These are phyloP conservation scores for Suhomyces bolitotheri DNA, from an alignment of 1,139 yeast genomes.

Conservation along the genomic window DNA sequence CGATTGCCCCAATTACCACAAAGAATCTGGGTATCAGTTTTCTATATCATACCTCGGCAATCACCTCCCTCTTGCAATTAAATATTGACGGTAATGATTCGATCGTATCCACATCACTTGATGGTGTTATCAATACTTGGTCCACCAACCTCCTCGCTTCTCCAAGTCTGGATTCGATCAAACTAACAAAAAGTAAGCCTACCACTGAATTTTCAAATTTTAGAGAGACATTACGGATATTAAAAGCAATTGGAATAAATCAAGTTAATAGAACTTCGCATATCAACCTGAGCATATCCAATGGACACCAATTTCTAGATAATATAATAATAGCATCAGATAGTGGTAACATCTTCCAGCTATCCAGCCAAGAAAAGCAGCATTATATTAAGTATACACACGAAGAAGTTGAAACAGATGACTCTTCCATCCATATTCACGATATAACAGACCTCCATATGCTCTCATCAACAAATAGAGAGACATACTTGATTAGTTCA, in stretches of 20 bases:
- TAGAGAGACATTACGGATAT: conserved; percentile 12
- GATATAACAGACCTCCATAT: conserved; percentile 12
- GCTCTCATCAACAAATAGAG: conserved; percentile 5
- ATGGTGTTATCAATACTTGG: conserved; percentile 43
- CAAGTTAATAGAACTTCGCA: conserved; percentile 1
- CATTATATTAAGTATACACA: conserved; percentile 30
- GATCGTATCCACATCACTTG: conserved; percentile 34
- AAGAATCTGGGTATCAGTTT: conserved; percentile 4
- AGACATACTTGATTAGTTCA: conserved; percentile 22
- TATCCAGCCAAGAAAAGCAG: conserved; percentile 28
- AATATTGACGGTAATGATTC: conserved; percentile 28
- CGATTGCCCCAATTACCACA: conserved; percentile 7
- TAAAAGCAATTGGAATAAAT: conserved; percentile 7
- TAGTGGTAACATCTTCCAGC: conserved; percentile 48
- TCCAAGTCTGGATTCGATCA: conserved; percentile 28
- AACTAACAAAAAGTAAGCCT: conserved; percentile 12
- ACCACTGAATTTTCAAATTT: conserved; percentile 15
- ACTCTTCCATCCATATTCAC: conserved; percentile 7
- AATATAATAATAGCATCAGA: conserved; percentile 47
- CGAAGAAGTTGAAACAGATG: conserved; percentile 6
- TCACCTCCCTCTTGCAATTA: conserved; percentile 21
- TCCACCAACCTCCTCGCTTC: conserved; percentile 38
- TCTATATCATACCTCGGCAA: conserved; percentile 15
- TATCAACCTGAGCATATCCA: conserved; percentile 5
- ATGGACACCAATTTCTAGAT: conserved; percentile 25